Evolutionary conservation across 2,329 filamentous ascomycete genomes (phyloP).

Genomic region (Biscogniauxia mediterranea): DNA sequence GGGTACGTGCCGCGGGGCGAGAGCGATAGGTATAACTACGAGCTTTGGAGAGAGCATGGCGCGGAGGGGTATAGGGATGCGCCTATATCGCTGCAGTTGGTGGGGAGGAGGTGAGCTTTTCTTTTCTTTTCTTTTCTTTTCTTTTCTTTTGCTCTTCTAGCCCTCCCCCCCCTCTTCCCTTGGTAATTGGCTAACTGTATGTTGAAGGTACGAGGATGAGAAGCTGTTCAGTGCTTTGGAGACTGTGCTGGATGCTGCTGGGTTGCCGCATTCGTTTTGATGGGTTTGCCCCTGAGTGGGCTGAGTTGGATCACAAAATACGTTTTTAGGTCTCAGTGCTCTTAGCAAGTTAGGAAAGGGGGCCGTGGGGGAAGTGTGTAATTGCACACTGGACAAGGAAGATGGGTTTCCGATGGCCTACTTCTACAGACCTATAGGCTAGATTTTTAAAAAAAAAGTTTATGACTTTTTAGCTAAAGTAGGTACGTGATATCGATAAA

Average conservation of each 20-base stretch:
- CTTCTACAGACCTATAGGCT: too few species aligned
- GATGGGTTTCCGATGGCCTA: too few species aligned
- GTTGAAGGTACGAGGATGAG: conserved; percentile 35
- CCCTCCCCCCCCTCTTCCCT: too few species aligned
- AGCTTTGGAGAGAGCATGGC: conserved; percentile 35
- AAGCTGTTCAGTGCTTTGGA: conserved; percentile 35
- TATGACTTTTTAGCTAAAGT: too few species aligned
- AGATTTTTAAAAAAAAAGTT: too few species aligned
- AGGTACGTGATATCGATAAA: too few species aligned
- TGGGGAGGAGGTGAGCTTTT: conserved; percentile 29
- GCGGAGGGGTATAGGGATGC: conserved; percentile 38
- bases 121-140: background rate
- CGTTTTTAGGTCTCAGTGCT: too few species aligned
- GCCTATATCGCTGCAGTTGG: conserved; percentile 41
- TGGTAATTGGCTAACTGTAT: background rate
- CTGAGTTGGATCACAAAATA: too few species aligned
- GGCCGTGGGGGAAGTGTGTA: too few species aligned
- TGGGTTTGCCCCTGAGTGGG: background rate
- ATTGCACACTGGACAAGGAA: too few species aligned
- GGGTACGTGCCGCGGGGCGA: conserved; percentile 21
- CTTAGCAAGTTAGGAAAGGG: too few species aligned
- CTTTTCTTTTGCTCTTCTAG: background rate
- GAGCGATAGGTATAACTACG: conserved; percentile 23
- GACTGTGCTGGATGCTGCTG: conserved; percentile 32
- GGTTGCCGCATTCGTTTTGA: conserved; percentile 26